Percentiles rank a stretch among this genome's conserved stretches.
These are phyloP conservation scores for Neofusicoccum ribis DNA, from an alignment of 2,329 filamentous ascomycete genomes.

Conservation along the genomic window DNA sequence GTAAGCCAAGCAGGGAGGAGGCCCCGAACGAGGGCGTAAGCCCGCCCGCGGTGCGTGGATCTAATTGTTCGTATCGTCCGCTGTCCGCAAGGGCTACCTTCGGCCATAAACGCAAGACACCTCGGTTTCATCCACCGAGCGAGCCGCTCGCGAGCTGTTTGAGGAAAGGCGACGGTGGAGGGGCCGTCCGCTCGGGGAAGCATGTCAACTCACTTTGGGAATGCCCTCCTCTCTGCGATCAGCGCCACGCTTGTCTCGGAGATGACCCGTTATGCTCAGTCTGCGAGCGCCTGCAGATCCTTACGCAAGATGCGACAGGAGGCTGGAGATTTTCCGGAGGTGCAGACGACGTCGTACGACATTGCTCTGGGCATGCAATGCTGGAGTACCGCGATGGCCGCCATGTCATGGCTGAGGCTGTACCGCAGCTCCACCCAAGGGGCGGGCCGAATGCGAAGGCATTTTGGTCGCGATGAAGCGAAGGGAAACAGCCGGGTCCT, in stretches of 20 bases:
- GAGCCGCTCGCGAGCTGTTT: slow-evolving; percentile 13
- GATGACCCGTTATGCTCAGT: slow-evolving; percentile 16
- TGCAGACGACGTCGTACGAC: slow-evolving; percentile 20
- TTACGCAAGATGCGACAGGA: slow-evolving; percentile 21
- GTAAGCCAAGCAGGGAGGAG: slow-evolving; percentile 10
- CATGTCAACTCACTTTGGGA: slow-evolving; percentile 5
- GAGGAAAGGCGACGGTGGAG: slow-evolving; percentile 4
- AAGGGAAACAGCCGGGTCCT: neutral
- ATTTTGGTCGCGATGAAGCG: slow-evolving; percentile 5
- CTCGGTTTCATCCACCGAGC: slow-evolving; percentile 17
- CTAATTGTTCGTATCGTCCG: slow-evolving; percentile 14
- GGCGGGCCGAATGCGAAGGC: slow-evolving; percentile 12
- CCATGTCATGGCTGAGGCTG: slow-evolving; percentile 9
- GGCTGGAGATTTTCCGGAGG: slow-evolving; percentile 21
- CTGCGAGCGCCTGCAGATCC: slow-evolving; percentile 15
- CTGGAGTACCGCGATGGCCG: slow-evolving; percentile 18
- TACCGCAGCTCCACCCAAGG: slow-evolving; percentile 14
- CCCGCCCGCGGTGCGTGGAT: slow-evolving; percentile 7
- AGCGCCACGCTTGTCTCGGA: slow-evolving; percentile 19
- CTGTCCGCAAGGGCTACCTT: slow-evolving; percentile 12
- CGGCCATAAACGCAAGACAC: slow-evolving; percentile 15
- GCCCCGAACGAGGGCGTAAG: slow-evolving; percentile 13
- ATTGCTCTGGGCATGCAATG: slow-evolving; percentile 17
- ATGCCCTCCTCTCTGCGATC: slow-evolving; percentile 11
- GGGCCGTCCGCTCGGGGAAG: slow-evolving; percentile 9